Evolutionary conservation across 768 basidiomycete genomes (phyloP).

Genomic region (Stropharia rugosoannulata): DNA sequence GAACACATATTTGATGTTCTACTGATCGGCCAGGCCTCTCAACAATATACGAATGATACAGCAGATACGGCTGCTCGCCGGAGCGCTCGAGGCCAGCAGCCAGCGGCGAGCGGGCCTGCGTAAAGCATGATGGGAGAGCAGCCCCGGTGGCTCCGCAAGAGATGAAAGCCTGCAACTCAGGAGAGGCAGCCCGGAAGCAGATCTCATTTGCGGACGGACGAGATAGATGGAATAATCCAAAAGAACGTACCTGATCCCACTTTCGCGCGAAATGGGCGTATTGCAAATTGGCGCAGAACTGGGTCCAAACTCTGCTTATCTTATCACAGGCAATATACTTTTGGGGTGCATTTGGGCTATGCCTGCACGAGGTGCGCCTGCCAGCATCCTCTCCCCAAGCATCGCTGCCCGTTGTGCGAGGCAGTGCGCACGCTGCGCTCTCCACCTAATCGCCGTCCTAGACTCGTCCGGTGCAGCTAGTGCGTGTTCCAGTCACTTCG

Average conservation of each 20-base stretch:
- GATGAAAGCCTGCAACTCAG: neutral
- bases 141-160: neutral
- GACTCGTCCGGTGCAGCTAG: neutral
- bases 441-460: neutral
- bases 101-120: too few relatives aligned
- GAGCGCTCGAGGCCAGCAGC: too few relatives aligned
- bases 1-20: neutral
- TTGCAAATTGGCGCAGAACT: conserved; percentile 1
- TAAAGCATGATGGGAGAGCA: neutral
- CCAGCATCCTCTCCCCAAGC: neutral
- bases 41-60: neutral
- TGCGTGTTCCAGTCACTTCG: conserved; percentile 11
- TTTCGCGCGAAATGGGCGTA: neutral
- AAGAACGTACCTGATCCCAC: neutral
- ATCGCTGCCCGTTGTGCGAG: neutral
- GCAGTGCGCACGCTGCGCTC: neutral
- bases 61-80: too few relatives aligned
- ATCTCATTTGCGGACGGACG: neutral
- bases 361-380: neutral
- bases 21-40: neutral
- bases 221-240: conserved; percentile 2
- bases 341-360: neutral
- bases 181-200: neutral
- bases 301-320: conserved; percentile 4
- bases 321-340: conserved; percentile 5